Conservation (phyloP, 495 filamentous ascomycete genomes). For the Podospora australis region DNA sequence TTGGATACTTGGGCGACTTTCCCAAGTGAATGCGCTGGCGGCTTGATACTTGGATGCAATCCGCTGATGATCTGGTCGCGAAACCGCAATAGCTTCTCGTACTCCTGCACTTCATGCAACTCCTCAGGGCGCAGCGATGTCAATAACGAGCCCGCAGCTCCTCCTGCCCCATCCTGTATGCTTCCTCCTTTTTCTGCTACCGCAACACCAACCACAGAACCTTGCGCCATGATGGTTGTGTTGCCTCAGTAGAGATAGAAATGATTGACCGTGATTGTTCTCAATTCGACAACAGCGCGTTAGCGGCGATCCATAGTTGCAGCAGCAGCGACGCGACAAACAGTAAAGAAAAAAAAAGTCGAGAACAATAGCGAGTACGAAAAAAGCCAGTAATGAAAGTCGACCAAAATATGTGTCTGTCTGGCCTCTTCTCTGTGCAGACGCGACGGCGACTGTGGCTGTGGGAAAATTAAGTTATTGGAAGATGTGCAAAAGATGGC, state of each 20-base stretch:
- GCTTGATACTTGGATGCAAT: constrained; percentile 34
- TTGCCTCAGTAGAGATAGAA: too few relatives aligned
- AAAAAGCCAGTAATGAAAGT: background rate
- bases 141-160: constrained; percentile 6
- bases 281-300: constrained; percentile 3
- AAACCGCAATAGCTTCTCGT: constrained; percentile 32
- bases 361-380: background rate
- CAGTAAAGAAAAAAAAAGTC: background rate
- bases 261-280: too few relatives aligned
- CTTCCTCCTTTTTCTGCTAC: constrained; percentile 8
- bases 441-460: background rate
- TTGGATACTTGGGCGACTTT: constrained; percentile 33
- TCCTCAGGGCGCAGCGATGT: constrained; percentile 21
- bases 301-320: constrained; percentile 7
- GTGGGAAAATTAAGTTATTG: background rate
- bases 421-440: background rate
- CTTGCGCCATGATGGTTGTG: constrained; percentile 17
- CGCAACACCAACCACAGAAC: constrained; percentile 6
- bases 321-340: background rate
- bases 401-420: background rate
- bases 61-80: constrained; percentile 29
- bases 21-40: constrained; percentile 41
- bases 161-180: background rate
- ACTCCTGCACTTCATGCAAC: constrained; percentile 22
- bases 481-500: background rate